These are phyloP conservation scores for Hypericum perforatum DNA, from an alignment of 345 rosid genomes.

Conservation along the genomic window DNA sequence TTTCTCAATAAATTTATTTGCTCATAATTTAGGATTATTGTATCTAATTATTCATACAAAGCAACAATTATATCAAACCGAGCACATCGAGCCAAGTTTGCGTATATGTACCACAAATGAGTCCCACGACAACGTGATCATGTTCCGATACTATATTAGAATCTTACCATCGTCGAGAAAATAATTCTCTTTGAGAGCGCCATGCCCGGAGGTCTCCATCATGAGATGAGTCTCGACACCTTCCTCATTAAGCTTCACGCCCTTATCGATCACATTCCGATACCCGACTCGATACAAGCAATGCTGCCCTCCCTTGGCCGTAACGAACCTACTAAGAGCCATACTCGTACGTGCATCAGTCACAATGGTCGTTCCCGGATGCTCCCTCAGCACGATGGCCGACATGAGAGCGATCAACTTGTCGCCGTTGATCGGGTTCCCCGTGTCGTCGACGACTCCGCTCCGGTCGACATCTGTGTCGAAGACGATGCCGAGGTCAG, in stretches of 20 bases:
- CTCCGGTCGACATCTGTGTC: conserved; percentile 95
- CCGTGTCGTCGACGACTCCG: conserved; percentile 69
- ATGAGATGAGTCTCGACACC: conserved; percentile 77
- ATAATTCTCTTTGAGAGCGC: conserved; percentile 87
- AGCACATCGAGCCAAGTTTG: no score
- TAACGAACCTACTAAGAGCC: conserved; percentile 58
- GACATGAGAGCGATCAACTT: conserved; percentile 85
- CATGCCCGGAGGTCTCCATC: conserved; percentile 99
- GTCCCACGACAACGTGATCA: no score
- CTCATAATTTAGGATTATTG: no score
- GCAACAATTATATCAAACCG: no score
- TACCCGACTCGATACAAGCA: conserved; percentile 90
- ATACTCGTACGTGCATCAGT: conserved; percentile 91
- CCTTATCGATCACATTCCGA: conserved; percentile 85
- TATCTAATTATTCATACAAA: no score
- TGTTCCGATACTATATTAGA: background rate
- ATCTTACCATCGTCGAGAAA: conserved; percentile 74
- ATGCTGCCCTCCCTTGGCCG: conserved; percentile 67
- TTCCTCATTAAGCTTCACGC: conserved; percentile 61
- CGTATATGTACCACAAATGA: no score
- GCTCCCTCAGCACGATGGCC: conserved; percentile 68
- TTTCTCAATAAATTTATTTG: no score
- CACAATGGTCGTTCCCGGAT: conserved; percentile 69
- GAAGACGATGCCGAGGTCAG: conserved; percentile 89
- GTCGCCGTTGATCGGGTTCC: conserved; percentile 85